Percentiles rank a stretch among this genome's conserved stretches.
These are phyloP conservation scores for Zygosaccharomyces rouxii DNA, from an alignment of 805 yeast species.

Conservation along the genomic window DNA sequence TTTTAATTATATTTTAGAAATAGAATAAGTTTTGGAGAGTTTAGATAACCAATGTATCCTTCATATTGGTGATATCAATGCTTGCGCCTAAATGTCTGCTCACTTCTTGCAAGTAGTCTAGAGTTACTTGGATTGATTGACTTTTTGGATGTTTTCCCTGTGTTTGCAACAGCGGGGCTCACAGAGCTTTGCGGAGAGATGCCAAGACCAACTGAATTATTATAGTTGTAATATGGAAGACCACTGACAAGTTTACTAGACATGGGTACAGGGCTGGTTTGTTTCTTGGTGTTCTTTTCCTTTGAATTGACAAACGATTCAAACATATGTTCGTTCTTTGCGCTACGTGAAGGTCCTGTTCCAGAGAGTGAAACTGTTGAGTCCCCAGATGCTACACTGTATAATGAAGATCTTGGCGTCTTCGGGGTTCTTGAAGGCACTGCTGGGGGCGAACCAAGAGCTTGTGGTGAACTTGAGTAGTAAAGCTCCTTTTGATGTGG, in stretches of 20 bases:
- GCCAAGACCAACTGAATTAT: slow-evolving; percentile 8
- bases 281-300: slow-evolving; percentile 11
- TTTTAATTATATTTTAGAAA: neutral
- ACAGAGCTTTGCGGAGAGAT: slow-evolving; percentile 2
- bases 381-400: slow-evolving; percentile 2
- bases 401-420: slow-evolving; percentile 1
- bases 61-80: neutral
- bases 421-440: slow-evolving; percentile 7
- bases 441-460: slow-evolving; percentile 2
- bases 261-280: slow-evolving; percentile 28
- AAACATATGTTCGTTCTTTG: slow-evolving; percentile 32
- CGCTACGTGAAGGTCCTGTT: slow-evolving; percentile 3
- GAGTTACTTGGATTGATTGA: slow-evolving; percentile 45
- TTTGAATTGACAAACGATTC: slow-evolving; percentile 32
- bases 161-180: neutral
- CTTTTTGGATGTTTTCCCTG: slow-evolving; percentile 11
- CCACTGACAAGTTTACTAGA: slow-evolving; percentile 34
- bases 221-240: slow-evolving; percentile 22
- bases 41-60: neutral
- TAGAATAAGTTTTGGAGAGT: neutral
- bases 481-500: slow-evolving; percentile 3
- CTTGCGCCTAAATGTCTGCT: slow-evolving; percentile 16
- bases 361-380: slow-evolving; percentile 8
- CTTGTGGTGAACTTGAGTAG: slow-evolving; percentile 3
- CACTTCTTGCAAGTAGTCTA: slow-evolving; percentile 54